phyloP scores from a whole-genome alignment of 345 rosid species.

The Salix viminalis region DNA sequence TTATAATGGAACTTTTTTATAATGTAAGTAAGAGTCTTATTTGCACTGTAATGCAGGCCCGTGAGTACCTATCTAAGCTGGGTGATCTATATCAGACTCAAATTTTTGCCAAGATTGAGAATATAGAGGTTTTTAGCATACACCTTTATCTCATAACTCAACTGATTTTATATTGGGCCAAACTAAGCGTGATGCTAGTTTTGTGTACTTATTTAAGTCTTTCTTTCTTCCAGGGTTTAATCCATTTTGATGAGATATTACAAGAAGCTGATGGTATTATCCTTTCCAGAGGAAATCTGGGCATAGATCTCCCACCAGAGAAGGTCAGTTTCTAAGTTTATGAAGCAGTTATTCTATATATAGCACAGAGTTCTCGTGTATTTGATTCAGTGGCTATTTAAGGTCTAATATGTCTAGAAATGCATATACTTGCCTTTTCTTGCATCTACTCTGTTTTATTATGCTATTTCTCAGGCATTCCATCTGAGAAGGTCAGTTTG shows the following conservation, averaged over 20 bases:
- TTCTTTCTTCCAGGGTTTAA: constrained; percentile 55
- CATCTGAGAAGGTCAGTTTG: neutral
- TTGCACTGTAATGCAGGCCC: constrained; percentile 51
- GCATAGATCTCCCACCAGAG: constrained; percentile 96
- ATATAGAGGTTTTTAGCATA: constrained; percentile 56
- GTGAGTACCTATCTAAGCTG: constrained; percentile 67
- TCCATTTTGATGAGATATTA: constrained; percentile 96
- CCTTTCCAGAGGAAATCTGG: constrained; percentile 97
- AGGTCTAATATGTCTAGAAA: neutral
- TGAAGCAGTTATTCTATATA: neutral
- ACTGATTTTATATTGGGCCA: neutral
- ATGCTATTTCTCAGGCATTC: neutral
- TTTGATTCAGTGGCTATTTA: neutral
- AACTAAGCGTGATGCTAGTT: neutral
- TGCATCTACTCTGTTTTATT: neutral
- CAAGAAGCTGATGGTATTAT: constrained; percentile 98
- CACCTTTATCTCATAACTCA: neutral
- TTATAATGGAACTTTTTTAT: neutral
- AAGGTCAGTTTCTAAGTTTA: constrained; percentile 50
- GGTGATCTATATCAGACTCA: constrained; percentile 91
- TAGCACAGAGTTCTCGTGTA: neutral
- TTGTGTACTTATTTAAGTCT: neutral
- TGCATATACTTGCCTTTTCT: neutral
- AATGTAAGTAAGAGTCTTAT: neutral
- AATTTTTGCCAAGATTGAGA: constrained; percentile 94